Evolutionary conservation across 108 stramenopile species (phyloP), one percentile per base, ranked within the genome.

Genomic region (Parmales sp.): DNA sequence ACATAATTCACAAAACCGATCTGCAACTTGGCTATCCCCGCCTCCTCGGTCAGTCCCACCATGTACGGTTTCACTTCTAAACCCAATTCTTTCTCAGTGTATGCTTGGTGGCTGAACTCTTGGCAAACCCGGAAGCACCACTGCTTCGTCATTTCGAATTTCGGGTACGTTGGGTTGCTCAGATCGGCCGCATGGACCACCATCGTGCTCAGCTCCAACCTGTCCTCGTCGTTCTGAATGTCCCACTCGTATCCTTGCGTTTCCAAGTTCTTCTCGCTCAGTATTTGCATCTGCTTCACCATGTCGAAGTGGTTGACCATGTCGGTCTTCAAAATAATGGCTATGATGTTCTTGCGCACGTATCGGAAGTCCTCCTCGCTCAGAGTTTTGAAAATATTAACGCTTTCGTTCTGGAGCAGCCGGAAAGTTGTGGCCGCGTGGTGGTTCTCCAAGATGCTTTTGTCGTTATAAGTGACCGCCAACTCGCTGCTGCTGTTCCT

Each of bases 141-240:
- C 48, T 82, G 69, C 39, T 69, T 65, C 8, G 80, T 78, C 39
- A 80, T 72, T 19, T 79, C 81, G 37, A 72, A 81, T 0, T 51
- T 50, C 34, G 78, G 70, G 48, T 70, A 38, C 46, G 54, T 63
- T 3, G 77, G 78, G 63, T 78, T 77, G 43, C 49, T 45, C 38
- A 84, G 72, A 69, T 84, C 83, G 2, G 78, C 78, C 39, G 37
- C 11, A 67, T 81, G 83, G 37, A 84, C 46, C 36, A 81, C 8
- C 25, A 74, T 1, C 0, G 67, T 37, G 1, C 72, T 48, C 37
- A 78, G 60, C 67, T 69, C 73, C 25, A 67, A 51, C 22, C 80
- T 69, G 64, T 74, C 50, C 1, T 43, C 7, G 16, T 36, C 69
- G 22, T 71, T 20, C 4, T 71, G 51, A 16, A 38, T 63, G 41